Conservation (phyloP, 352 stramenopile species). For the Globisporangium takayamanum region DNA sequence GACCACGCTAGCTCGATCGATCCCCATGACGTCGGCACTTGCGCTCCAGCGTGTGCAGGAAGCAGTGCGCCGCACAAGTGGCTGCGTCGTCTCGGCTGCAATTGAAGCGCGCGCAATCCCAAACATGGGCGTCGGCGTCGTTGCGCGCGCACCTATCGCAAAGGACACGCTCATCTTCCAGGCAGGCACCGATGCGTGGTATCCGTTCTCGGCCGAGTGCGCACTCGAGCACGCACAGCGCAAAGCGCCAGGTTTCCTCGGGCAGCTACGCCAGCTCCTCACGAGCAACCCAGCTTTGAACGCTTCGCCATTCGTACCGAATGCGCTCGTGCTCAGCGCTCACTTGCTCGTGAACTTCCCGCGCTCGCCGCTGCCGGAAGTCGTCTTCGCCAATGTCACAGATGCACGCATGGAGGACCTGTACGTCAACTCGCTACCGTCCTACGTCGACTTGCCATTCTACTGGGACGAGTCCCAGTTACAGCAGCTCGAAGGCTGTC, state of each 20-base stretch:
- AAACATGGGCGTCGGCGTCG: constrained; percentile 60
- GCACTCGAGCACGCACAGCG: constrained; percentile 51
- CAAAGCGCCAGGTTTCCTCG: constrained; percentile 60
- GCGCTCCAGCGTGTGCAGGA: constrained; percentile 45
- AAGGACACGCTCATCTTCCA: constrained; percentile 63
- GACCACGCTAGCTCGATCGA: constrained; percentile 6
- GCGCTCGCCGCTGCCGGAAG: constrained; percentile 19
- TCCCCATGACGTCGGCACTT: constrained; percentile 3
- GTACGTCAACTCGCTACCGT: constrained; percentile 55
- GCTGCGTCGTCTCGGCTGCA: constrained; percentile 42
- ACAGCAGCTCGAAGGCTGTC: constrained; percentile 52
- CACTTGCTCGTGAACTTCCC: constrained; percentile 64
- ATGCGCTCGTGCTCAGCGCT: constrained; percentile 55
- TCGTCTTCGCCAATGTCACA: constrained; percentile 13
- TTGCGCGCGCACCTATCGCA: constrained; percentile 44
- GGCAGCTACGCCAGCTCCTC: constrained; percentile 47
- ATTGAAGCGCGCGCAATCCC: constrained; percentile 43
- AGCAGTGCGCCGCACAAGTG: constrained; percentile 39
- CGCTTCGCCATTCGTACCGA: constrained; percentile 43
- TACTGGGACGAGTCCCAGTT: constrained; percentile 63
- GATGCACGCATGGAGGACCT: constrained; percentile 29
- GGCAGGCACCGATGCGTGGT: constrained; percentile 48
- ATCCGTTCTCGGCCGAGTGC: constrained; percentile 66
- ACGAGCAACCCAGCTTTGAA: constrained; percentile 22
- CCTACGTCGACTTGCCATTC: constrained; percentile 55